Evolutionary conservation across 192 early-diverging fungal genomes (phyloP).

Genomic region (Coemansia sp.): DNA sequence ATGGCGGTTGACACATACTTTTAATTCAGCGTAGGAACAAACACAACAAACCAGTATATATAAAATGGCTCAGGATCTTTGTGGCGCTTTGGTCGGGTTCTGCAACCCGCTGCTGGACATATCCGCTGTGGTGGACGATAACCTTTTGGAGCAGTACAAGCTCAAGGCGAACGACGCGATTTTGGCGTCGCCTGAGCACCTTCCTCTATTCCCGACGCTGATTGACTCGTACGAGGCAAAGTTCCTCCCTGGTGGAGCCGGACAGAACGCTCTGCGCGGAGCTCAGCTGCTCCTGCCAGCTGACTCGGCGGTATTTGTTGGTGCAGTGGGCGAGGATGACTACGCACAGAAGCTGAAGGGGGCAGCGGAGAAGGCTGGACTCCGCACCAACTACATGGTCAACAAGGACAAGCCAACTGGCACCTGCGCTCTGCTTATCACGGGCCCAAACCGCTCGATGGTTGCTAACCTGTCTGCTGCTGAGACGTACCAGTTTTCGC

Average conservation of each 20-base stretch:
- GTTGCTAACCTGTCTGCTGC: conserved; percentile 95
- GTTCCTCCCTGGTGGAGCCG: conserved; percentile 95
- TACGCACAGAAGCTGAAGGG: conserved; percentile 72
- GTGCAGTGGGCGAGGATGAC: conserved; percentile 88
- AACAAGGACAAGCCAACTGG: conserved; percentile 82
- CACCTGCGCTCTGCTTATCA: conserved; percentile 94
- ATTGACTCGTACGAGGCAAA: conserved; percentile 68
- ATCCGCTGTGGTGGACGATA: conserved; percentile 74
- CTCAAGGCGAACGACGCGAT: conserved; percentile 96
- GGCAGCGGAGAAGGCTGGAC: conserved; percentile 81
- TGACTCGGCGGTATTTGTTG: conserved; percentile 89
- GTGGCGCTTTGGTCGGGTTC: conserved; percentile 80
- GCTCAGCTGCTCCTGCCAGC: conserved; percentile 88
- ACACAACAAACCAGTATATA: neutral
- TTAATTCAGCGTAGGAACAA: neutral
- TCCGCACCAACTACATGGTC: conserved; percentile 87
- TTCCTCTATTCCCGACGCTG: conserved; percentile 82
- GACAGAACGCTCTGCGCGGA: conserved; percentile 93
- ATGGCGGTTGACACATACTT: neutral
- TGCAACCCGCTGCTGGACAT: conserved; percentile 99
- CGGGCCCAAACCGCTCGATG: conserved; percentile 84
- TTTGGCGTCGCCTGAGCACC: conserved; percentile 87
- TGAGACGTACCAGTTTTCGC: conserved; percentile 77
- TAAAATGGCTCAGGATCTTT: conserved; percentile 45
- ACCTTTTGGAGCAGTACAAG: conserved; percentile 80